Evolutionary conservation across 2,329 filamentous ascomycete genomes (phyloP).

Genomic region (Cercospora sesami): DNA sequence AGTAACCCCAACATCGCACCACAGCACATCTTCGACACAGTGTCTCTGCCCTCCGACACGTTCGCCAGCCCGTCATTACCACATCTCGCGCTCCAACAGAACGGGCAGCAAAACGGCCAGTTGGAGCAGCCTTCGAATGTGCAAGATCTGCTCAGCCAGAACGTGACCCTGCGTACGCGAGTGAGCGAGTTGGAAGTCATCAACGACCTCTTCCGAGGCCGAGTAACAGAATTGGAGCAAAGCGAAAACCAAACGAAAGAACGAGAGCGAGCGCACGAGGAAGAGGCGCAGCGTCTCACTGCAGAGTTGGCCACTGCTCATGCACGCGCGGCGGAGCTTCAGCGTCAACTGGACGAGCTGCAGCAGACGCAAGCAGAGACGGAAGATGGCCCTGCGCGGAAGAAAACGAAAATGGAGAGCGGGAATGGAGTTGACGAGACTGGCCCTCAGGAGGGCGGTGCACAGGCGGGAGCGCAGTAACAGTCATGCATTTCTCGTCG

Average conservation of each 20-base stretch:
- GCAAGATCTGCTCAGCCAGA: constrained; percentile 75
- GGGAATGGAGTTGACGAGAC: constrained; percentile 11
- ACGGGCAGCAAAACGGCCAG: constrained; percentile 65
- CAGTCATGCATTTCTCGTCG: background rate
- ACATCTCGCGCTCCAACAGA: constrained; percentile 48
- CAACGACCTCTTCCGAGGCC: constrained; percentile 68
- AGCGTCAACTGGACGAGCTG: constrained; percentile 25
- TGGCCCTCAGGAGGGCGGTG: constrained; percentile 13
- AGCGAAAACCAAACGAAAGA: constrained; percentile 69
- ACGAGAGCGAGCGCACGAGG: constrained; percentile 59
- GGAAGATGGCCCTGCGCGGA: constrained; percentile 23
- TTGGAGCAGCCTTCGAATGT: constrained; percentile 49
- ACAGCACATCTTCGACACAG: constrained; percentile 76
- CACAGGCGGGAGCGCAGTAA: constrained; percentile 11
- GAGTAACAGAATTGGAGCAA: constrained; percentile 71
- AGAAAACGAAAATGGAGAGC: constrained; percentile 24
- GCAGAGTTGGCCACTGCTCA: constrained; percentile 57
- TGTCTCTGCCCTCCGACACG: constrained; percentile 64
- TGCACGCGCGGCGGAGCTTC: constrained; percentile 24
- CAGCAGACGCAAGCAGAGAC: constrained; percentile 13
- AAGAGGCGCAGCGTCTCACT: constrained; percentile 58
- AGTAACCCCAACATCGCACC: constrained; percentile 67
- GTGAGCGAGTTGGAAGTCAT: constrained; percentile 95
- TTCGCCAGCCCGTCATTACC: constrained; percentile 59
- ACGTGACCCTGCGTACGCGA: constrained; percentile 87